Evolutionary conservation across 345 rosid species (phyloP).

Genomic region (Salix purpurea): DNA sequence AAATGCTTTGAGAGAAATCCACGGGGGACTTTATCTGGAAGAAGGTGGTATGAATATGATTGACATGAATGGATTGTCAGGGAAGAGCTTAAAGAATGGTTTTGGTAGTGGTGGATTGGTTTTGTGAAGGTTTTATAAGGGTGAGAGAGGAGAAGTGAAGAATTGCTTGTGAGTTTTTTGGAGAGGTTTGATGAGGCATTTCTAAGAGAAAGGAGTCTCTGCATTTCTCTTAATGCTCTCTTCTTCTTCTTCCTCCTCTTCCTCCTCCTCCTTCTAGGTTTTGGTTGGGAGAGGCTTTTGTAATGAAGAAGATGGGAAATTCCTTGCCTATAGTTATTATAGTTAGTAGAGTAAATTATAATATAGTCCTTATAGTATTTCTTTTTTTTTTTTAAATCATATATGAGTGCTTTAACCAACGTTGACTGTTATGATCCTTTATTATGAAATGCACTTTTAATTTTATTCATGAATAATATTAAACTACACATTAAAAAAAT

Average conservation of each 20-base stretch:
- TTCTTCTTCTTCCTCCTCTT: background rate
- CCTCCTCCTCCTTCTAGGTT: no score
- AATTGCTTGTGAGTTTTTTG: constrained; percentile 21
- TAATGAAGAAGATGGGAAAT: no score
- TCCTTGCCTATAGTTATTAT: no score
- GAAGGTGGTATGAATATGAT: constrained; percentile 24
- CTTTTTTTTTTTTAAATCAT: no score
- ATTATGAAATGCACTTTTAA: no score
- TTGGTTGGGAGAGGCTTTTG: no score
- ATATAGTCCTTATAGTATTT: no score
- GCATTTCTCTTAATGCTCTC: constrained; percentile 24
- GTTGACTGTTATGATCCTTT: no score
- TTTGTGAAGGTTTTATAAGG: constrained; percentile 6
- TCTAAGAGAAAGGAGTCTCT: constrained; percentile 35
- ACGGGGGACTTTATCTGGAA: constrained; percentile 15
- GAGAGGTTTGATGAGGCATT: constrained; percentile 34
- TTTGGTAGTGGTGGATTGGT: constrained; percentile 13
- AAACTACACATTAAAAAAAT: no score
- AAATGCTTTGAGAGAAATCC: constrained; percentile 32
- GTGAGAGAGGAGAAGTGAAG: constrained; percentile 16
- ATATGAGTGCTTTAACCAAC: no score
- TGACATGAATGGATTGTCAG: constrained; percentile 23
- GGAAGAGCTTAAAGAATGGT: constrained; percentile 16
- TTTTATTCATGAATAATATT: no score
- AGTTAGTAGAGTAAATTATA: no score